Conservation (phyloP, 1,284 basidiomycete species). For the Chiua sp. region DNA sequence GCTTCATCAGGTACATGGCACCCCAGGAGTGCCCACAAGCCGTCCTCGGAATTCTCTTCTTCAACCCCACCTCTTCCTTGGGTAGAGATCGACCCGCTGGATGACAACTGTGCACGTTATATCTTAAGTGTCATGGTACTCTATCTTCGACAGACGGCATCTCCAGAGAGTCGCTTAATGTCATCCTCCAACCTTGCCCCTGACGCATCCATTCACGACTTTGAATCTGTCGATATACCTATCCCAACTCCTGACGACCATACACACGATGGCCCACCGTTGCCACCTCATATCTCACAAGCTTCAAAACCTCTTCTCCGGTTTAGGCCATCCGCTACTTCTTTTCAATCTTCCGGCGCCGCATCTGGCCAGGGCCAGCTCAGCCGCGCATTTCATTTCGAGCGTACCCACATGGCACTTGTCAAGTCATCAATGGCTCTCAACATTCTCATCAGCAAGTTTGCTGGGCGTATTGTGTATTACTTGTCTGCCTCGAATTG, state of each 20-base stretch:
- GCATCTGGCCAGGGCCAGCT: conserved; percentile 28
- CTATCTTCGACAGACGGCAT: conserved; percentile 78
- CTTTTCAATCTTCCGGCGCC: conserved; percentile 35
- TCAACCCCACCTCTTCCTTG: conserved; percentile 47
- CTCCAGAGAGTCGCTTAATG: conserved; percentile 61
- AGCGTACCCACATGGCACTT: conserved; percentile 70
- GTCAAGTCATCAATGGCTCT: conserved; percentile 62
- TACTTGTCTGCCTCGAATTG: conserved; percentile 93
- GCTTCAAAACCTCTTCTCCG: conserved; percentile 33
- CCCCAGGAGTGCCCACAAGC: conserved; percentile 38
- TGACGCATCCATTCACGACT: conserved; percentile 74
- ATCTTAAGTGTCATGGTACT: conserved; percentile 83
- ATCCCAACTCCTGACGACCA: conserved; percentile 34
- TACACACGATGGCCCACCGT: conserved; percentile 25
- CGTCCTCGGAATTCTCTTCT: conserved; percentile 45
- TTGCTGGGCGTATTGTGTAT: conserved; percentile 82
- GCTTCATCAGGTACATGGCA: conserved; percentile 29
- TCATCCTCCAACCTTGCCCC: conserved; percentile 68
- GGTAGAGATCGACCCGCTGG: conserved; percentile 78
- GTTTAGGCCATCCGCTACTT: conserved; percentile 39
- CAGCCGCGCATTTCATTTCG: conserved; percentile 55
- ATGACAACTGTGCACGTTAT: conserved; percentile 88
- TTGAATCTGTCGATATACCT: conserved; percentile 59
- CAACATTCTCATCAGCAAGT: conserved; percentile 67
- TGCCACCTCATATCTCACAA: conserved; percentile 40